These are phyloP conservation scores for Botrytis fragariae DNA, from an alignment of 2,329 filamentous ascomycete species.

Conservation along the genomic window DNA sequence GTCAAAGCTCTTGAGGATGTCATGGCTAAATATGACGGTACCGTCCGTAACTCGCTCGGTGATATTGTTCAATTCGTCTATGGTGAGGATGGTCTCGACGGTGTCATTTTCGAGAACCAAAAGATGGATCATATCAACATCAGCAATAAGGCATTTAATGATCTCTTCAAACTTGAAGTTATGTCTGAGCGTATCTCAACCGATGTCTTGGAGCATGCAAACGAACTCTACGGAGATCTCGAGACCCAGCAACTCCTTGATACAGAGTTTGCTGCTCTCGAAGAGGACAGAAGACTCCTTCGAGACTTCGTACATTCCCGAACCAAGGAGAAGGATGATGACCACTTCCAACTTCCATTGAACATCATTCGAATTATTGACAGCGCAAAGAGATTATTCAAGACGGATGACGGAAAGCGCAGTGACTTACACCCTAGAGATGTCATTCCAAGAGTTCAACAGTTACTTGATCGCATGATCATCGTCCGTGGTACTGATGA, in stretches of 20 bases:
- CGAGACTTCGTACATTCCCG: conserved; percentile 56
- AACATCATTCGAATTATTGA: conserved; percentile 91
- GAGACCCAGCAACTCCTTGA: conserved; percentile 84
- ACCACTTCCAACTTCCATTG: conserved; percentile 86
- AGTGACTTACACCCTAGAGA: conserved; percentile 89
- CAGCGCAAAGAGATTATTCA: conserved; percentile 85
- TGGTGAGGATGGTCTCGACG: conserved; percentile 94
- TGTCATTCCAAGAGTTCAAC: conserved; percentile 75
- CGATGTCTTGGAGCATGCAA: conserved; percentile 80
- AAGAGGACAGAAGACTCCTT: conserved; percentile 71
- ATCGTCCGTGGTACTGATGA: conserved; percentile 83
- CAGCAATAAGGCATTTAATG: conserved; percentile 73
- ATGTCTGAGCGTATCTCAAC: conserved; percentile 63
- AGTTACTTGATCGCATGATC: conserved; percentile 71
- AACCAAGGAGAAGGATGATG: conserved; percentile 68
- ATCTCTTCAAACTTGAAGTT: conserved; percentile 81
- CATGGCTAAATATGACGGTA: conserved; percentile 96
- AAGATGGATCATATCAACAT: conserved; percentile 81
- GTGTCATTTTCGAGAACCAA: conserved; percentile 90
- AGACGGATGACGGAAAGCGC: conserved; percentile 78
- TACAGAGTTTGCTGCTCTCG: conserved; percentile 78
- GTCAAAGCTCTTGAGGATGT: conserved; percentile 98
- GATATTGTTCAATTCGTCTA: conserved; percentile 98
- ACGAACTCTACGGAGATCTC: conserved; percentile 83
- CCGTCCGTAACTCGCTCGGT: conserved; percentile 92